These are phyloP conservation scores for Chytridiales sp. DNA, from an alignment of 371 early-diverging fungal species.

Conservation along the genomic window DNA sequence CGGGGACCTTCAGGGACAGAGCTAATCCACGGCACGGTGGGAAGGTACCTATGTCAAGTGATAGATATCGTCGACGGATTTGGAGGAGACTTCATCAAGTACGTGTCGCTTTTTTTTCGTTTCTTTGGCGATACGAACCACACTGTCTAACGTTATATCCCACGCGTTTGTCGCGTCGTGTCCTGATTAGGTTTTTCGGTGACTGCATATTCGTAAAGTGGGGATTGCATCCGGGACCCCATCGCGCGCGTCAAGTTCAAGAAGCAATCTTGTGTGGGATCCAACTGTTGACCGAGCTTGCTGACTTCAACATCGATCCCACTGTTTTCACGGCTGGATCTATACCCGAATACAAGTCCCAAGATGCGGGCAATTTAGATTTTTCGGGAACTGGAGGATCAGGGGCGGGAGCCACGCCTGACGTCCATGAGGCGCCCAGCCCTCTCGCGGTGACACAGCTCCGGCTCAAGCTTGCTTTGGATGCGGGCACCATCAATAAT, in stretches of 20 bases:
- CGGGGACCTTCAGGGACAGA: conserved; percentile 1
- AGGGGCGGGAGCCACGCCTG: not conserved
- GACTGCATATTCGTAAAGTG: conserved; percentile 9
- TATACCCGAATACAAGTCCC: not conserved
- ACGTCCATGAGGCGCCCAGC: not conserved
- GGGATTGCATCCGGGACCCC: not conserved
- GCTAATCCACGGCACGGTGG: conserved; percentile 4
- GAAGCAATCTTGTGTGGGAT: conserved; percentile 5
- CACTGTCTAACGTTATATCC: too few species aligned
- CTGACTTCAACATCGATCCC: conserved; percentile 7
- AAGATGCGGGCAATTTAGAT: not conserved
- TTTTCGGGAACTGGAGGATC: conserved; percentile 3
- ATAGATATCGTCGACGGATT: conserved; percentile 12
- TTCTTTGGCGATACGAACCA: not conserved
- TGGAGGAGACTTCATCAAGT: conserved; percentile 10
- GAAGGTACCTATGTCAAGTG: conserved; percentile 12
- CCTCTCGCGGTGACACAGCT: too few species aligned
- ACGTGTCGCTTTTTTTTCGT: not conserved
- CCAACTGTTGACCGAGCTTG: conserved; percentile 11
- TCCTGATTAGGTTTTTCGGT: conserved; percentile 1
- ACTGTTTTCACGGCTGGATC: not conserved
- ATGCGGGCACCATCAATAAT: conserved; percentile 1
- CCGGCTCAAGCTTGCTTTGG: not conserved
- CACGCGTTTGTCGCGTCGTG: not conserved
- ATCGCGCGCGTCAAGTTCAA: not conserved